phyloP scores from a whole-genome alignment of 805 yeast genomes.

The Ascoidea asiatica region DNA sequence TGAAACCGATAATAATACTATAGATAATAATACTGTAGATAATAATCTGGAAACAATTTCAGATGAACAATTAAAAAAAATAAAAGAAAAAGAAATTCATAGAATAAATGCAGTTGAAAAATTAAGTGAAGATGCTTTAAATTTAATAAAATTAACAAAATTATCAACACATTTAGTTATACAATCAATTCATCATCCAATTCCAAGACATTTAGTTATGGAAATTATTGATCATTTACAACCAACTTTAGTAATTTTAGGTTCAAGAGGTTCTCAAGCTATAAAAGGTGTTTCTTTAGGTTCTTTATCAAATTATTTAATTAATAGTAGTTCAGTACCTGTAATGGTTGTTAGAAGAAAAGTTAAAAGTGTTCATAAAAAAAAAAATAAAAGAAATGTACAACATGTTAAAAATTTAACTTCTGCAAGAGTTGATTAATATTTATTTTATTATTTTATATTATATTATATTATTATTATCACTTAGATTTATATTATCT shows the following conservation, averaged over 20 bases:
- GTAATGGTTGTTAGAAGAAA: conserved; percentile 72
- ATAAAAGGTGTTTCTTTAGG: conserved; percentile 65
- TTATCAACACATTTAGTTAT: conserved; percentile 61
- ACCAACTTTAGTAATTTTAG: conserved; percentile 64
- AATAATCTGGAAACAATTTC: not conserved
- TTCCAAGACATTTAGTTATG: conserved; percentile 56
- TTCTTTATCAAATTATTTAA: conserved; percentile 57
- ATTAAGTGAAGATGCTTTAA: conserved; percentile 24
- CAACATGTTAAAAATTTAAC: conserved; percentile 31
- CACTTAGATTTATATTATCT: not conserved
- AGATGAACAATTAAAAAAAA: not conserved
- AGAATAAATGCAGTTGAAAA: conserved; percentile 29
- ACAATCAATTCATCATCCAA: conserved; percentile 65
- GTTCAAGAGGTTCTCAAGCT: conserved; percentile 63
- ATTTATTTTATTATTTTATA: not conserved
- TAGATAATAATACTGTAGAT: not conserved
- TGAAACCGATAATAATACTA: not conserved
- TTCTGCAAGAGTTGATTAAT: conserved; percentile 26
- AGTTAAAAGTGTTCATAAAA: conserved; percentile 52
- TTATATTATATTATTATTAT: not conserved
- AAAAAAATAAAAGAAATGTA: conserved; percentile 42
- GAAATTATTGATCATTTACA: conserved; percentile 58
- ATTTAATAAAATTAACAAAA: conserved; percentile 47
- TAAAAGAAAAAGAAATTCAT: conserved; percentile 20
- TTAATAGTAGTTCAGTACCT: conserved; percentile 58